Evolutionary conservation across 164 flowering plant species (phyloP).

Genomic region (Litsea cubeba): DNA sequence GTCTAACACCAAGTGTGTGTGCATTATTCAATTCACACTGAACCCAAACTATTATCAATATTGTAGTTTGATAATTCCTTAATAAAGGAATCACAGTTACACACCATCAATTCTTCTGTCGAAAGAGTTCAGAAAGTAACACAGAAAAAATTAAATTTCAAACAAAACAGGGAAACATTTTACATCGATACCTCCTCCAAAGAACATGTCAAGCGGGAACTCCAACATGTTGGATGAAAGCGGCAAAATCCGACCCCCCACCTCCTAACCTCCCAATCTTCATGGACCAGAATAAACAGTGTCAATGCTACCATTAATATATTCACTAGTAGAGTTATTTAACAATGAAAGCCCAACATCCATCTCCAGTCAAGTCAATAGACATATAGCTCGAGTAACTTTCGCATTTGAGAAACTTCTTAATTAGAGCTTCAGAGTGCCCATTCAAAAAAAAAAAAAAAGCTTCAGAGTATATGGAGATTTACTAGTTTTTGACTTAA

Average conservation of each 20-base stretch:
- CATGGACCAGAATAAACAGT: neutral
- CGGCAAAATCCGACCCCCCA: slow-evolving; percentile 62
- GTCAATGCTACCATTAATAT: neutral
- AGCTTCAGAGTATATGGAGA: neutral
- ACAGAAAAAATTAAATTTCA: too few relatives aligned
- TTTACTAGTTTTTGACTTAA: neutral
- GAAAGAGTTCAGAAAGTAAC: too few relatives aligned
- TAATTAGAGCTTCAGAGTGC: neutral
- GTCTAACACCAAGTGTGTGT: too few relatives aligned
- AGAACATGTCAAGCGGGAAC: slow-evolving; percentile 55
- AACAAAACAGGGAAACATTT: too few relatives aligned
- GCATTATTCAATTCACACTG: too few relatives aligned
- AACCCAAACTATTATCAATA: too few relatives aligned
- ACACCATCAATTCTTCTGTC: too few relatives aligned
- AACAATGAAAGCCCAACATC: neutral
- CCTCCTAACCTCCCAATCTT: slow-evolving; percentile 56
- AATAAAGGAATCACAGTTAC: too few relatives aligned
- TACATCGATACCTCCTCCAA: slow-evolving; percentile 45
- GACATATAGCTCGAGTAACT: neutral
- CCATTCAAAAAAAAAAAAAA: too few relatives aligned
- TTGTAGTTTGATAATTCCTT: too few relatives aligned
- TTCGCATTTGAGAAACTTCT: neutral
- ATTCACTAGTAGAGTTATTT: neutral
- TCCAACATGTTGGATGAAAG: slow-evolving; percentile 75
- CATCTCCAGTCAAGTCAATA: neutral